phyloP scores from a whole-genome alignment of 352 stramenopile species.

The Aphanomyces astaci region DNA sequence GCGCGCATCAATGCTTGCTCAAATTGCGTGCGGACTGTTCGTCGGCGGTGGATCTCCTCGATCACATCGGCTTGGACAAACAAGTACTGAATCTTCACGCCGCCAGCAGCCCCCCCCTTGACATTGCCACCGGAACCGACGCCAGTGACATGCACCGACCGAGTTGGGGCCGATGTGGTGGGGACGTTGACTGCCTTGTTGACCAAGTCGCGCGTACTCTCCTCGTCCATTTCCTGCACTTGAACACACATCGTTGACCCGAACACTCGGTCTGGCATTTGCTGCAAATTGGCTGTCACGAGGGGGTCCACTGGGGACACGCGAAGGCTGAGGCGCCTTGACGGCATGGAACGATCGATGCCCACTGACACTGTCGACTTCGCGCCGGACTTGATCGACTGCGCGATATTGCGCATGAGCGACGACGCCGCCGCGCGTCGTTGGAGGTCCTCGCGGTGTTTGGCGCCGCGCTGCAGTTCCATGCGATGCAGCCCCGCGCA shows the following conservation, averaged over 20 bases:
- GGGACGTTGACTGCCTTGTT: background rate
- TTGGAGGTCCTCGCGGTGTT: background rate
- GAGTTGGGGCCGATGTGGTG: background rate
- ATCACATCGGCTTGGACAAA: slow-evolving; percentile 17
- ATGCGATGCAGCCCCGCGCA: slow-evolving; percentile 12
- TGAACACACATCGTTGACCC: background rate
- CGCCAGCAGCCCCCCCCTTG: background rate
- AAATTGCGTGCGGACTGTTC: background rate
- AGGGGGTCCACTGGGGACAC: background rate
- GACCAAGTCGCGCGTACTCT: background rate
- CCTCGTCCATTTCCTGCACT: background rate
- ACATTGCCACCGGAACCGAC: too few relatives aligned
- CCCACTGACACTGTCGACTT: background rate
- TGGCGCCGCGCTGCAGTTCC: background rate
- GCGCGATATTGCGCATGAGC: background rate
- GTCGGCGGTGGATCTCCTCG: slow-evolving; percentile 11
- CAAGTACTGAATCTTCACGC: slow-evolving; percentile 1
- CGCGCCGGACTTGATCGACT: background rate
- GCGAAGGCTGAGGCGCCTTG: background rate
- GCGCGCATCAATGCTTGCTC: background rate
- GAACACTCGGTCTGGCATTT: background rate
- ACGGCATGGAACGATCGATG: background rate
- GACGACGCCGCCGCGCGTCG: background rate
- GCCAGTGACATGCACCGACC: background rate
- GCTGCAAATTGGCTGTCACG: background rate